Percentiles rank a stretch among this genome's conserved stretches.
Evolutionary conservation across 176 grass and related monocot species (phyloP).

Genomic region (Calamus simplicifolius): DNA sequence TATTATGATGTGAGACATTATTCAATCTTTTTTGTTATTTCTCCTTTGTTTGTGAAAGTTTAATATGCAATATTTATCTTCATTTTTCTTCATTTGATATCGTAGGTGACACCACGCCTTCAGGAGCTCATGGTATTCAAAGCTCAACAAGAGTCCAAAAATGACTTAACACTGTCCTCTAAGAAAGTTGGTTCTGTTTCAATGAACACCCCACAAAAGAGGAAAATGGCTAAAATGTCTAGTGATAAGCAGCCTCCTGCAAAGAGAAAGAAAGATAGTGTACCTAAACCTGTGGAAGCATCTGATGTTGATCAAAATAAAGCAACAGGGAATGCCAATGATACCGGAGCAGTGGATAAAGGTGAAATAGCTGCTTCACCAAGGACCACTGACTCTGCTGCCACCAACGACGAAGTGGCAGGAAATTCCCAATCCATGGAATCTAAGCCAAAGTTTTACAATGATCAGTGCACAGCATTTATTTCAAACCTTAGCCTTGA

Average conservation of each 20-base stretch:
- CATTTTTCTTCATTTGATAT: constrained; percentile 9
- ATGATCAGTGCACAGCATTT: constrained; percentile 73
- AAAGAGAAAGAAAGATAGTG: constrained; percentile 69
- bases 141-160: constrained; percentile 67
- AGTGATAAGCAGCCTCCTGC: constrained; percentile 47
- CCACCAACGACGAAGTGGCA: background rate
- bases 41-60: background rate
- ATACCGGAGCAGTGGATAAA: constrained; percentile 13
- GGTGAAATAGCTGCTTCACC: constrained; percentile 6
- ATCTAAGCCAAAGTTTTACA: constrained; percentile 43
- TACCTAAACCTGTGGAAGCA: constrained; percentile 18
- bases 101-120: constrained; percentile 65
- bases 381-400: constrained; percentile 11
- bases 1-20: no score
- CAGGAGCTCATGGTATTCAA: constrained; percentile 78
- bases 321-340: constrained; percentile 9
- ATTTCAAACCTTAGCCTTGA: constrained; percentile 72
- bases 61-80: background rate
- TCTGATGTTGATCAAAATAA: constrained; percentile 32
- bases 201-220: constrained; percentile 56
- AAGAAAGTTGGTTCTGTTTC: constrained; percentile 32
- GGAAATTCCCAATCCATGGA: constrained; percentile 34
- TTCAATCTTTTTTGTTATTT: background rate
- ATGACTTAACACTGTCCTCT: constrained; percentile 19
- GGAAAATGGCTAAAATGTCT: constrained; percentile 58